phyloP scores from a whole-genome alignment of 2,329 filamentous ascomycete genomes.

The Alternaria tenuissima region DNA sequence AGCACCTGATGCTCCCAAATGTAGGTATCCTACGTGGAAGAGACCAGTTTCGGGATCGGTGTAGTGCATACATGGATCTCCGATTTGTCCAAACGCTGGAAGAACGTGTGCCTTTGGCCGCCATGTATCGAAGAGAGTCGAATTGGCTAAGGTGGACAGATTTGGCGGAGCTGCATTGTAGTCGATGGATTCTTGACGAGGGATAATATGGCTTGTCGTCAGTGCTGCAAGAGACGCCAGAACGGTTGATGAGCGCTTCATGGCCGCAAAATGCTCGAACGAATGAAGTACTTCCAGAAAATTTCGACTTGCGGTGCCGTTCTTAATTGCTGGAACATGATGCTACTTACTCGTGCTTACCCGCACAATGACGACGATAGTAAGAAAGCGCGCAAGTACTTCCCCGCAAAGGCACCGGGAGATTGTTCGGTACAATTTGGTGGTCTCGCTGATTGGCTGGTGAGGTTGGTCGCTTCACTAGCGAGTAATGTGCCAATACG shows the following conservation, averaged over 20 bases:
- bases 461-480: background rate
- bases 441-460: background rate
- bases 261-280: background rate
- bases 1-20: constrained; percentile 42
- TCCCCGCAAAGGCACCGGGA: constrained; percentile 12
- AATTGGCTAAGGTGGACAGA: constrained; percentile 27
- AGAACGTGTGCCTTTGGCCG: constrained; percentile 54
- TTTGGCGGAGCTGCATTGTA: constrained; percentile 30
- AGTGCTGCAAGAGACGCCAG: constrained; percentile 9
- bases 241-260: constrained; percentile 10
- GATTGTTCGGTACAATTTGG: background rate
- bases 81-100: constrained; percentile 52
- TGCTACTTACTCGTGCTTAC: background rate
- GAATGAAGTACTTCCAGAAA: background rate
- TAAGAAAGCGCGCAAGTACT: constrained; percentile 3
- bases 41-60: constrained; percentile 55
- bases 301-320: background rate
- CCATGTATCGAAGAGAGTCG: constrained; percentile 32
- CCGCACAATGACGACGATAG: constrained; percentile 11
- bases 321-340: constrained; percentile 4
- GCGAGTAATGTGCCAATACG: constrained; percentile 6
- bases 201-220: constrained; percentile 11
- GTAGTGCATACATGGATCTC: constrained; percentile 58
- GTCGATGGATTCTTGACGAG: constrained; percentile 20
- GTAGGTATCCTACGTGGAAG: constrained; percentile 58